Conservation (phyloP, 2,329 filamentous ascomycete genomes). For the Colletotrichum tanaceti region DNA sequence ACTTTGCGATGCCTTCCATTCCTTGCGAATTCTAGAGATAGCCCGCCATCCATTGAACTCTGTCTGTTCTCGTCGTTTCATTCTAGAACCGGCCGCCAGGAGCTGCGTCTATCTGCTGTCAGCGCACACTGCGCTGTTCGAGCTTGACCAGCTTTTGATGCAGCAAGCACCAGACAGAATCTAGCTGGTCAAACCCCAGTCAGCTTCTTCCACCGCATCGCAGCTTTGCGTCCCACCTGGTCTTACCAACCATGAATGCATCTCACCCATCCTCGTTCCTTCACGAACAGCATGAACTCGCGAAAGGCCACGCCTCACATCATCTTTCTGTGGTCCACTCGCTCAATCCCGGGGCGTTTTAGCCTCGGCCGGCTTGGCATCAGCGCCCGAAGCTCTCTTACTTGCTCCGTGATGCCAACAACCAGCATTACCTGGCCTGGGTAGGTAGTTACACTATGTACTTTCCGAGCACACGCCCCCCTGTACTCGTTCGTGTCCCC, state of each 20-base stretch:
- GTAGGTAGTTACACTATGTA: background rate
- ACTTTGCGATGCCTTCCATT: background rate
- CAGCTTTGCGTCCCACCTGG: background rate
- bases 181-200: constrained; percentile 15
- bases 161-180: constrained; percentile 18
- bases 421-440: background rate
- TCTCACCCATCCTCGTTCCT: background rate
- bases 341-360: background rate
- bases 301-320: constrained; percentile 9
- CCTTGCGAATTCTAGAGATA: background rate
- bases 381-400: background rate
- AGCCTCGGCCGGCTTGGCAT: constrained; percentile 14
- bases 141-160: background rate
- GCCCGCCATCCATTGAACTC: background rate
- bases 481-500: background rate
- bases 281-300: background rate
- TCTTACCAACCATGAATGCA: constrained; percentile 16
- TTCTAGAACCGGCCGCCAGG: constrained; percentile 20
- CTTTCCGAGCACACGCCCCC: constrained; percentile 16
- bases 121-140: background rate
- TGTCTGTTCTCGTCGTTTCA: constrained; percentile 19
- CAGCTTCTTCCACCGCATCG: constrained; percentile 12
- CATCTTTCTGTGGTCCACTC: background rate
- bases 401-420: background rate
- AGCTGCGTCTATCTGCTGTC: constrained; percentile 24